phyloP scores from a whole-genome alignment of 2,329 filamentous ascomycete species.

The Venturia pyrina region DNA sequence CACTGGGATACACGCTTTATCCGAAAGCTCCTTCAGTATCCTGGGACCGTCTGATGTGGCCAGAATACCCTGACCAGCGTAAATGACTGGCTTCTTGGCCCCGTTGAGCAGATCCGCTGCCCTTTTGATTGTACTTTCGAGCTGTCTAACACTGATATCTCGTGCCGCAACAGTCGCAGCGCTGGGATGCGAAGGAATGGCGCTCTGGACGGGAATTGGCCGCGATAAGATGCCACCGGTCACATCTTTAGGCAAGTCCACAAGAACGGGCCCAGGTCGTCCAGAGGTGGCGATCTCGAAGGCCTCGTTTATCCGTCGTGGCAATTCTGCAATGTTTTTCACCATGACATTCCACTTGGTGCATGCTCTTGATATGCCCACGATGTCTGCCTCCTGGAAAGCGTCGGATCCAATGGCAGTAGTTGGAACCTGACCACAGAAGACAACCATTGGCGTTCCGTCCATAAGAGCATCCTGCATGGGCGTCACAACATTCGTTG shows the following conservation, averaged over 20 bases:
- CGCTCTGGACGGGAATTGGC: constrained; percentile 69
- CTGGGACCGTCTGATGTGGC: constrained; percentile 67
- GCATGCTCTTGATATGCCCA: constrained; percentile 88
- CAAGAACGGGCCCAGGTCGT: constrained; percentile 84
- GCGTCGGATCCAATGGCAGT: constrained; percentile 87
- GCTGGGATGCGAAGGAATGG: constrained; percentile 69
- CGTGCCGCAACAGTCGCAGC: constrained; percentile 75
- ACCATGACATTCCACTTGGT: constrained; percentile 99
- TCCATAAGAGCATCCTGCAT: constrained; percentile 95
- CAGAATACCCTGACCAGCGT: constrained; percentile 85
- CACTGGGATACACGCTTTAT: constrained; percentile 86
- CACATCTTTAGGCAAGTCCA: constrained; percentile 94
- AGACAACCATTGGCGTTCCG: constrained; percentile 92
- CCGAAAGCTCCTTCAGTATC: constrained; percentile 73
- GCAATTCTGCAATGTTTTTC: constrained; percentile 87
- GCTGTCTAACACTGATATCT: constrained; percentile 61
- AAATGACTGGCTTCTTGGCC: constrained; percentile 89
- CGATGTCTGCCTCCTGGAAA: constrained; percentile 92
- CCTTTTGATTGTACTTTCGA: constrained; percentile 62
- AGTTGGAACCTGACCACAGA: constrained; percentile 86
- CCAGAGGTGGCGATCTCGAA: constrained; percentile 97
- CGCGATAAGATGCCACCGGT: constrained; percentile 74
- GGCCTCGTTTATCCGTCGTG: constrained; percentile 89
- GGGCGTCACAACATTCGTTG: constrained; percentile 91
- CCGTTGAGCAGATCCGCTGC: constrained; percentile 76